These are phyloP conservation scores for Fonsecaea multimorphosa DNA, from an alignment of 2,329 filamentous ascomycete species.

Conservation along the genomic window DNA sequence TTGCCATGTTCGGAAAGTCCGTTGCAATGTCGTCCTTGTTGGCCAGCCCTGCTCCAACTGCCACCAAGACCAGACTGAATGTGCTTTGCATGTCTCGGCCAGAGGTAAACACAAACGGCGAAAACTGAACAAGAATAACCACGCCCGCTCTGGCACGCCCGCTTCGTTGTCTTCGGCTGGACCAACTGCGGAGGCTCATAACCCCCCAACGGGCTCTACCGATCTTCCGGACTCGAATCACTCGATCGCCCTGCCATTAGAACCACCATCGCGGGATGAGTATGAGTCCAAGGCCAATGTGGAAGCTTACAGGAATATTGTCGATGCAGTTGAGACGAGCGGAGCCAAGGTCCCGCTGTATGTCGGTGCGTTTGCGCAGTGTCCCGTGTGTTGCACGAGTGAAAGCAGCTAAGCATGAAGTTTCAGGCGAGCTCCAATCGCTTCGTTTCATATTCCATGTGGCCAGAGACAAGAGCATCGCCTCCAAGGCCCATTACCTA, in stretches of 20 bases:
- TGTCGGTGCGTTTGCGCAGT: slow-evolving; percentile 11
- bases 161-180: neutral
- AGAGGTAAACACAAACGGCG: slow-evolving; percentile 27
- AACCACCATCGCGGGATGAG: slow-evolving; percentile 9
- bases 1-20: slow-evolving; percentile 59
- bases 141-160: neutral
- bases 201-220: neutral
- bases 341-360: slow-evolving; percentile 12
- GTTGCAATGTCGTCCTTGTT: slow-evolving; percentile 58
- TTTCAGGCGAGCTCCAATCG: slow-evolving; percentile 22
- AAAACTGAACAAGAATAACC: slow-evolving; percentile 4
- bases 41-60: slow-evolving; percentile 47
- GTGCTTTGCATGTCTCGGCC: slow-evolving; percentile 29
- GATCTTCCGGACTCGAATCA: neutral
- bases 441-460: slow-evolving; percentile 26
- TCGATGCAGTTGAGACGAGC: slow-evolving; percentile 9
- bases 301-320: slow-evolving; percentile 17
- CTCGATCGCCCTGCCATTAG: neutral
- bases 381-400: neutral
- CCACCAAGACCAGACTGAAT: slow-evolving; percentile 41
- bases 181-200: neutral
- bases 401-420: neutral
- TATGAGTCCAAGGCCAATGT: slow-evolving; percentile 20
- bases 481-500: slow-evolving; percentile 21
- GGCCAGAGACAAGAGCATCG: slow-evolving; percentile 19